phyloP scores from a whole-genome alignment of 306 rosid genomes.

The Vigna mungo region DNA sequence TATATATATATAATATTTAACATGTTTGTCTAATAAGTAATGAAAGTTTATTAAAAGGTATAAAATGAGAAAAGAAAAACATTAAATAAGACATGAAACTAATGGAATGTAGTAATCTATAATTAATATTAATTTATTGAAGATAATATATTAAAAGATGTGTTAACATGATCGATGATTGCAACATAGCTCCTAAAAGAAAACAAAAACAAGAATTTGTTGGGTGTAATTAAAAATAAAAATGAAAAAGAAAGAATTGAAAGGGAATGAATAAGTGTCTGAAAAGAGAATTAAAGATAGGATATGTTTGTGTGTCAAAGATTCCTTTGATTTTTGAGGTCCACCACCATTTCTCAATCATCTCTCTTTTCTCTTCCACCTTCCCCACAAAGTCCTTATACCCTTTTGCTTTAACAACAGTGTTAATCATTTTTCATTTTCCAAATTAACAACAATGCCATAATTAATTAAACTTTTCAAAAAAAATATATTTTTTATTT shows the following conservation, averaged over 20 bases:
- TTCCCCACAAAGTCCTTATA: constrained; percentile 49
- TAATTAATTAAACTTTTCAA: not conserved
- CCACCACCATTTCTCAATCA: constrained; percentile 57
- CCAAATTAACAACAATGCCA: constrained; percentile 27
- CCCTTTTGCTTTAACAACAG: constrained; percentile 53
- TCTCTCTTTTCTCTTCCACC: constrained; percentile 49
- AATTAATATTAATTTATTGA: no score
- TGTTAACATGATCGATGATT: not conserved
- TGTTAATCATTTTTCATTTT: constrained; percentile 27
- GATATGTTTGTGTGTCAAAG: constrained; percentile 63
- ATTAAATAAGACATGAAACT: no score
- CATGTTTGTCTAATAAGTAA: no score
- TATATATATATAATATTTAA: no score
- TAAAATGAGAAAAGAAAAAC: no score
- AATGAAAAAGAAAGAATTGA: not conserved
- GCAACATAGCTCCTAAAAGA: not conserved
- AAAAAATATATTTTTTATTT: not conserved
- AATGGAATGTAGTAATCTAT: no score
- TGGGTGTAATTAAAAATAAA: not conserved
- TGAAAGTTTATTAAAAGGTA: no score
- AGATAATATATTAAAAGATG: no score
- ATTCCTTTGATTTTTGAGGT: constrained; percentile 80
- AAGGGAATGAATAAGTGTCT: constrained; percentile 31
- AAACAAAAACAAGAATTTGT: constrained; percentile 1
- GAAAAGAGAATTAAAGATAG: constrained; percentile 33